Evolutionary conservation across 352 stramenopile species (phyloP).

Genomic region (Pythium sp.): DNA sequence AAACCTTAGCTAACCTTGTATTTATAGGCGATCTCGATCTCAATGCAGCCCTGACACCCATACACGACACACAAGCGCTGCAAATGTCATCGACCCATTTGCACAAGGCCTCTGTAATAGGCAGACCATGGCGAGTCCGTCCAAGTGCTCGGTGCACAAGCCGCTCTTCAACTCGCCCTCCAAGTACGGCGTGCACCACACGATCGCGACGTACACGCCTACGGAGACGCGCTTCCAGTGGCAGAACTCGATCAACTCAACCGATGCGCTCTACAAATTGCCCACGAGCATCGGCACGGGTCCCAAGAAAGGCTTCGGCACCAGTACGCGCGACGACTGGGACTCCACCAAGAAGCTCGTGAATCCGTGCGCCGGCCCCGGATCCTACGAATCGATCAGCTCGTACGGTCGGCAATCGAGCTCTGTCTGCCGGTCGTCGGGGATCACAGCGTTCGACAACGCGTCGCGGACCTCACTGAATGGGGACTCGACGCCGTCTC

Average conservation of each 20-base stretch:
- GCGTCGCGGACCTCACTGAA: constrained; percentile 39
- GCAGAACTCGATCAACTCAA: constrained; percentile 49
- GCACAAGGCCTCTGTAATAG: too few species aligned
- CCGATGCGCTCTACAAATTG: constrained; percentile 72
- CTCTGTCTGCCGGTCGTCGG: constrained; percentile 47
- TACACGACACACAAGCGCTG: too few species aligned
- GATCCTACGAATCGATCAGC: constrained; percentile 55
- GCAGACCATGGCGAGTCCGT: constrained; percentile 15
- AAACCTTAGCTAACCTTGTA: too few species aligned
- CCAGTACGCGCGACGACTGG: constrained; percentile 78
- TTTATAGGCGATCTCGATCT: too few species aligned
- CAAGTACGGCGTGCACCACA: constrained; percentile 70
- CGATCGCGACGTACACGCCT: constrained; percentile 56
- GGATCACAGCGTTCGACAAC: constrained; percentile 63
- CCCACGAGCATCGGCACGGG: constrained; percentile 54
- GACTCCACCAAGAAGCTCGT: constrained; percentile 55
- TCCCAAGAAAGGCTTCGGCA: constrained; percentile 72
- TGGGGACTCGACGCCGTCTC: constrained; percentile 60
- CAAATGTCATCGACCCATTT: too few species aligned
- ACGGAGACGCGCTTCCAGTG: constrained; percentile 75
- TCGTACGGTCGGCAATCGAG: constrained; percentile 64
- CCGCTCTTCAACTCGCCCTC: constrained; percentile 74
- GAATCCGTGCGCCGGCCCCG: constrained; percentile 62
- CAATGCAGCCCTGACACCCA: too few species aligned
- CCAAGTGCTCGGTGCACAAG: constrained; percentile 27